A percentile compares a stretch with the other conserved stretches of the same genome.
Evolutionary conservation across 805 yeast species (phyloP).

Genomic region (Hanseniaspora clermontiae): DNA sequence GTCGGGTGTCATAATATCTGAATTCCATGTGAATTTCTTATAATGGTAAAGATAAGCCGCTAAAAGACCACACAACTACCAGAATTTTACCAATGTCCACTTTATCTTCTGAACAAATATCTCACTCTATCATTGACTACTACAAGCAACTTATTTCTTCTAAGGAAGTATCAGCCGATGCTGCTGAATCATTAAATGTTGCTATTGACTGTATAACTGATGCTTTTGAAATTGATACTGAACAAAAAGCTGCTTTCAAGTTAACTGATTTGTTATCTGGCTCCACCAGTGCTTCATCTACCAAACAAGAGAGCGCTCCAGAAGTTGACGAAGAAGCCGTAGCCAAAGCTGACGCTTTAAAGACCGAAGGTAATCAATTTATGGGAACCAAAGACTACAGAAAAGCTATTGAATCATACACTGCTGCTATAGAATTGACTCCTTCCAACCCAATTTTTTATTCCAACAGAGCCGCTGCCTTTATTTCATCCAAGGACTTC

Average conservation of each 20-base stretch:
- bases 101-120: slow-evolving; percentile 46
- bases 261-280: slow-evolving; percentile 34
- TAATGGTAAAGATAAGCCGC: too few species aligned
- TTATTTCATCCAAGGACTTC: slow-evolving; percentile 64
- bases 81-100: slow-evolving; percentile 20
- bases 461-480: slow-evolving; percentile 95
- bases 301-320: slow-evolving; percentile 32
- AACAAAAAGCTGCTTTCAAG: slow-evolving; percentile 28
- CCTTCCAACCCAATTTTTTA: slow-evolving; percentile 69
- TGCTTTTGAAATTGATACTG: slow-evolving; percentile 58
- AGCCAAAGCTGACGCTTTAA: slow-evolving; percentile 70
- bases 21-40: too few species aligned
- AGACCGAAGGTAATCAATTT: slow-evolving; percentile 77
- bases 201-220: slow-evolving; percentile 88
- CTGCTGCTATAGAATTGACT: slow-evolving; percentile 61
- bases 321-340: slow-evolving; percentile 41
- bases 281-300: slow-evolving; percentile 21
- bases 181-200: slow-evolving; percentile 77
- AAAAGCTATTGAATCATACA: slow-evolving; percentile 62
- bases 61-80: neutral
- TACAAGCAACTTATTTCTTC: slow-evolving; percentile 45
- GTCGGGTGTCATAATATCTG: neutral
- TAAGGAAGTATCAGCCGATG: slow-evolving; percentile 63
- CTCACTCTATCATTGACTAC: slow-evolving; percentile 62
- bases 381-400: slow-evolving; percentile 67